These are phyloP conservation scores for Chaetomium olivaceum DNA, from an alignment of 2,329 filamentous ascomycete species.

Conservation along the genomic window DNA sequence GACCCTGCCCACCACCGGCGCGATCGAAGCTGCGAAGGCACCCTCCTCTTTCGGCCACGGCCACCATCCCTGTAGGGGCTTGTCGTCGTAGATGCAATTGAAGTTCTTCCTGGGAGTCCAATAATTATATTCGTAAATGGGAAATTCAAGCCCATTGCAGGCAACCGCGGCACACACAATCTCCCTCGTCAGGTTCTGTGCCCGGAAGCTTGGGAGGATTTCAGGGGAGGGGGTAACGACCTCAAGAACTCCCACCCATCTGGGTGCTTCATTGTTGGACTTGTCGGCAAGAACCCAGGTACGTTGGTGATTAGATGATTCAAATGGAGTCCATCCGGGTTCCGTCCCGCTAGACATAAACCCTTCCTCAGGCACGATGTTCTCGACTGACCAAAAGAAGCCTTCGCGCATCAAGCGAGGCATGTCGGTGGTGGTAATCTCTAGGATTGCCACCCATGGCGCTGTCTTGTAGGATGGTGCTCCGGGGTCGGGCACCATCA, in stretches of 20 bases:
- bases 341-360: background rate
- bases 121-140: background rate
- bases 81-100: conserved; percentile 12
- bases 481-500: background rate
- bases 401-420: background rate
- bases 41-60: conserved; percentile 4
- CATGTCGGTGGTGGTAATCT: background rate
- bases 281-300: conserved; percentile 1
- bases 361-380: conserved; percentile 5
- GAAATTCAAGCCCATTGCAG: background rate
- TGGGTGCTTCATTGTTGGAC: background rate
- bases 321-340: background rate
- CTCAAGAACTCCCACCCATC: background rate
- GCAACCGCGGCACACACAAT: background rate
- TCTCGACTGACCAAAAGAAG: conserved; percentile 6
- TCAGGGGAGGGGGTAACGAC: background rate
- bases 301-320: background rate
- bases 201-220: background rate
- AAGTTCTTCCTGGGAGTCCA: background rate
- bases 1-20: background rate
- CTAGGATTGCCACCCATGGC: background rate
- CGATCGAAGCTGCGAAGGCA: background rate
- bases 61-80: conserved; percentile 13
- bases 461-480: background rate
- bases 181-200: background rate